Conservation (phyloP, 306 rosid genomes). For the Phaseolus lunatus region DNA sequence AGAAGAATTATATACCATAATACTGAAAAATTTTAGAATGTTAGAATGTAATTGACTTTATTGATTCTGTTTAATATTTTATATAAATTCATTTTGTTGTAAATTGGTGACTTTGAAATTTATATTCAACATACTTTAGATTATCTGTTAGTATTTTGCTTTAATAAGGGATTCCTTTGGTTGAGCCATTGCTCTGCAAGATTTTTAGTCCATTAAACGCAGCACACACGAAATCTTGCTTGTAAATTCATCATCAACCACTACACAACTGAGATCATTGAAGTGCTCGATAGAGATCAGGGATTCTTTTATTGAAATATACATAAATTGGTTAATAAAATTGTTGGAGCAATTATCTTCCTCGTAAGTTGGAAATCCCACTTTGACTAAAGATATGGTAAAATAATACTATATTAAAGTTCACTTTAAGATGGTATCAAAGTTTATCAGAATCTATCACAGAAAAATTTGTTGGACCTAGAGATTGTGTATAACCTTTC, state of each 20-base stretch:
- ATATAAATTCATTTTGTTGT: constrained; percentile 15
- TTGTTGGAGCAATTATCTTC: not conserved
- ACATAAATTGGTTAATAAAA: not conserved
- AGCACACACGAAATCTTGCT: constrained; percentile 13
- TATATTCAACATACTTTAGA: not conserved
- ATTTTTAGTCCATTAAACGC: constrained; percentile 19
- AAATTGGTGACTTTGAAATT: not conserved
- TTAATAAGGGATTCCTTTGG: constrained; percentile 19
- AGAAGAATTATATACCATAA: not conserved
- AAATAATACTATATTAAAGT: too few species aligned
- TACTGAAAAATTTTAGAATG: not conserved
- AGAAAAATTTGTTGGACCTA: too few species aligned
- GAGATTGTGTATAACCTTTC: not conserved
- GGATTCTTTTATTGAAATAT: not conserved
- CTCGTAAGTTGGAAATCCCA: not conserved
- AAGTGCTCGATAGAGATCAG: not conserved
- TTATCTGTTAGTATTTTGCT: not conserved
- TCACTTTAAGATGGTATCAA: too few species aligned
- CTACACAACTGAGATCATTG: constrained; percentile 18
- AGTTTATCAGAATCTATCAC: too few species aligned
- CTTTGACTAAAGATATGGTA: too few species aligned
- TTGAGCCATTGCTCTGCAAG: constrained; percentile 30
- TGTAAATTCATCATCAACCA: constrained; percentile 32
- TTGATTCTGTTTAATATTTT: constrained; percentile 22
- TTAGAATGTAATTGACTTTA: not conserved